These are phyloP conservation scores for Cicer pinnatifidum DNA, from an alignment of 306 rosid species.

Conservation along the genomic window DNA sequence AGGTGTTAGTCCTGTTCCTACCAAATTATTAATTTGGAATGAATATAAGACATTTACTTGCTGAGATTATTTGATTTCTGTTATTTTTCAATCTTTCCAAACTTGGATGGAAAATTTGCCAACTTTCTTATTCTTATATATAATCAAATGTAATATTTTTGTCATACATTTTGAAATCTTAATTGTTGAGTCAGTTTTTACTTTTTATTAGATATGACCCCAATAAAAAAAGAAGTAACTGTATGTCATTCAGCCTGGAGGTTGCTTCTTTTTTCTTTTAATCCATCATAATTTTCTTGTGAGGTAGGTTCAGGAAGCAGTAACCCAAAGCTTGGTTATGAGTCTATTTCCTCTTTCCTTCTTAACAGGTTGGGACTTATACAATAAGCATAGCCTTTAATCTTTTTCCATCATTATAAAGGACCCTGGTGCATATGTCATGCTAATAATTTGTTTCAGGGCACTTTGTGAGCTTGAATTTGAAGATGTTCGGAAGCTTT, in stretches of 20 bases:
- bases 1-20: conserved; percentile 28
- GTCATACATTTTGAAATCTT: conserved; percentile 7
- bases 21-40: conserved; percentile 16
- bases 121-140: conserved; percentile 1
- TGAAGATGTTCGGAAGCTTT: conserved; percentile 82
- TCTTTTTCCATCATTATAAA: conserved; percentile 38
- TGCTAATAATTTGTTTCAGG: conserved; percentile 51
- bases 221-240: not conserved
- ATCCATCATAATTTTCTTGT: conserved; percentile 36
- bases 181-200: conserved; percentile 9
- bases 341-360: conserved; percentile 63
- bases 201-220: conserved; percentile 15
- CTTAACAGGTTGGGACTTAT: conserved; percentile 59
- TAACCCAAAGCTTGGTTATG: conserved; percentile 51
- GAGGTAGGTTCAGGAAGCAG: conserved; percentile 47
- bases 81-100: conserved; percentile 9
- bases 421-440: conserved; percentile 31
- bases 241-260: conserved; percentile 6
- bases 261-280: not conserved
- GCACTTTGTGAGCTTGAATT: conserved; percentile 74
- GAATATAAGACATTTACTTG: not conserved
- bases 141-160: conserved; percentile 17
- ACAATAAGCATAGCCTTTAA: conserved; percentile 19
- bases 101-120: conserved; percentile 31
- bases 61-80: conserved; percentile 1